Conservation (phyloP, 2,329 filamentous ascomycete species). For the Aspergillus thermomutatus region DNA sequence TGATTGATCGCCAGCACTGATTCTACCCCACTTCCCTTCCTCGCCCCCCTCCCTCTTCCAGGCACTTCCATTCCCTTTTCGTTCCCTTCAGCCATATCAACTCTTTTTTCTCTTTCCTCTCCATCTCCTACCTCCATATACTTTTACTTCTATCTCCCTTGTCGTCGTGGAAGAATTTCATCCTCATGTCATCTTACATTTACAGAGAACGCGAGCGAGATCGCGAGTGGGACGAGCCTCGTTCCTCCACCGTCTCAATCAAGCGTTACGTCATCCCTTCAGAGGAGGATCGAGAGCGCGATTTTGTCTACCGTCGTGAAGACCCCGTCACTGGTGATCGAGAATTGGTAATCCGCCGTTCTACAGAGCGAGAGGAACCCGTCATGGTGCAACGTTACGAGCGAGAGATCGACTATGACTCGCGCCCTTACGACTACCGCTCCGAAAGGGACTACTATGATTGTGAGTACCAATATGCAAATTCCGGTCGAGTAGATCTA, state of each 20-base stretch:
- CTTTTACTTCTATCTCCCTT: slow-evolving; percentile 1
- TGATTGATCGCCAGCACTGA: slow-evolving; percentile 8
- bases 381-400: slow-evolving; percentile 47
- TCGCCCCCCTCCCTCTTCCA: slow-evolving; percentile 5
- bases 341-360: slow-evolving; percentile 45
- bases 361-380: slow-evolving; percentile 44
- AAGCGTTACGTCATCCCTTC: slow-evolving; percentile 55
- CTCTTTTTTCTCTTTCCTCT: neutral
- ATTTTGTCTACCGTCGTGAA: slow-evolving; percentile 28
- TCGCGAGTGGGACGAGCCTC: slow-evolving; percentile 42
- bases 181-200: slow-evolving; percentile 30
- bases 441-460: slow-evolving; percentile 47
- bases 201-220: slow-evolving; percentile 41
- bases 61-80: neutral
- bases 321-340: slow-evolving; percentile 33
- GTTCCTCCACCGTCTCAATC: slow-evolving; percentile 44
- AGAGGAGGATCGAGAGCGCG: slow-evolving; percentile 37
- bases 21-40: slow-evolving; percentile 8
- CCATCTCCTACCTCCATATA: neutral
- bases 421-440: slow-evolving; percentile 42
- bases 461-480: slow-evolving; percentile 41
- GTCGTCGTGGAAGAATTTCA: slow-evolving; percentile 3
- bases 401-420: slow-evolving; percentile 43
- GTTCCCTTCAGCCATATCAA: slow-evolving; percentile 6
- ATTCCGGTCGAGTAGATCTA: slow-evolving; percentile 44